These are phyloP conservation scores for Candida nanaspora DNA, from an alignment of 805 yeast species.

Conservation along the genomic window DNA sequence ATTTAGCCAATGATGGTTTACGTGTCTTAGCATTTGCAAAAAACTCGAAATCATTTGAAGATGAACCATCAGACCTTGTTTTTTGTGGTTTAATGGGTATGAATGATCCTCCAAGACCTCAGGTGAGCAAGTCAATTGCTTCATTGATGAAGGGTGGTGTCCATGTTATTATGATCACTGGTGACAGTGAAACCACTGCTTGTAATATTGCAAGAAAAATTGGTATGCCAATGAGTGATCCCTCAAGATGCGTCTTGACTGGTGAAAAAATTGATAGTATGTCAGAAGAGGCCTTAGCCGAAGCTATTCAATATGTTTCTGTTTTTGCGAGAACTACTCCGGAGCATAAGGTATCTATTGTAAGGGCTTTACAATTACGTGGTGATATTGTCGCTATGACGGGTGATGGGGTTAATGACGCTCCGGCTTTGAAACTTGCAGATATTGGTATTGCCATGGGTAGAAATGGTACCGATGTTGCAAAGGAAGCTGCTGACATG, in stretches of 20 bases:
- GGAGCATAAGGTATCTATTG: constrained; percentile 85
- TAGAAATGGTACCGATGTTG: constrained; percentile 93
- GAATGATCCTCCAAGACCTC: constrained; percentile 97
- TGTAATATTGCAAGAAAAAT: constrained; percentile 77
- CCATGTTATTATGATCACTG: constrained; percentile 97
- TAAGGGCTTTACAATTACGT: constrained; percentile 79
- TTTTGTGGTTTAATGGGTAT: constrained; percentile 89
- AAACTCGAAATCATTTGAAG: constrained; percentile 29
- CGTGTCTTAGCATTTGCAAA: constrained; percentile 80
- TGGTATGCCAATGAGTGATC: constrained; percentile 74
- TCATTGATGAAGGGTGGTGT: constrained; percentile 87
- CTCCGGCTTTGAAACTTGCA: constrained; percentile 94
- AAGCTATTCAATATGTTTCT: constrained; percentile 73
- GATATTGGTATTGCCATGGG: constrained; percentile 96
- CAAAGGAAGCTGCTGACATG: constrained; percentile 98
- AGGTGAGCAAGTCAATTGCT: constrained; percentile 69
- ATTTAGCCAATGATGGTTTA: constrained; percentile 75
- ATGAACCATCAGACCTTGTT: constrained; percentile 50
- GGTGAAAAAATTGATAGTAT: constrained; percentile 79
- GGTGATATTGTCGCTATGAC: constrained; percentile 98
- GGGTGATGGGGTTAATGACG: constrained; percentile 99
- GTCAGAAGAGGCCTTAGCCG: constrained; percentile 64
- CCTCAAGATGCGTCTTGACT: constrained; percentile 62
- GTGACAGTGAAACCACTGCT: constrained; percentile 87
- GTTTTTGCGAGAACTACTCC: constrained; percentile 95